Percentiles rank a stretch among this genome's conserved stretches.
These are phyloP conservation scores for Phaffia rhodozyma DNA, from an alignment of 1,284 basidiomycete species.

Conservation along the genomic window DNA sequence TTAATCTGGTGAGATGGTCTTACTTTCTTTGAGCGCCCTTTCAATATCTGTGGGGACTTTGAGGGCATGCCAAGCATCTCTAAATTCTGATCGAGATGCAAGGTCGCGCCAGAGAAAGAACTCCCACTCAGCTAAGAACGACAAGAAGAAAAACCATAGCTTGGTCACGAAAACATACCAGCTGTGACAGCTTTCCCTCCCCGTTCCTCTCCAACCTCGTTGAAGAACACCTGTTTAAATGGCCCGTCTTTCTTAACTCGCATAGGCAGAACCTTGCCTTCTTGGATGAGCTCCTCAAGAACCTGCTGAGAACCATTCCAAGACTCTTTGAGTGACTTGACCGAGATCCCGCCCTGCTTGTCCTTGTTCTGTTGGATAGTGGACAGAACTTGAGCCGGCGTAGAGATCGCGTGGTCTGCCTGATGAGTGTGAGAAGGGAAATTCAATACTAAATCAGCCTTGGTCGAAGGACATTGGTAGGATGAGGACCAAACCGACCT, in stretches of 20 bases:
- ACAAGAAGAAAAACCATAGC: slow-evolving; percentile 1
- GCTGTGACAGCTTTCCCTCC: slow-evolving; percentile 63
- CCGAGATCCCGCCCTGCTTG: slow-evolving; percentile 68
- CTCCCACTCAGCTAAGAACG: slow-evolving; percentile 3
- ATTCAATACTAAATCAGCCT: not conserved
- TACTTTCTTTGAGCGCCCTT: slow-evolving; percentile 49
- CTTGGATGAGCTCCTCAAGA: slow-evolving; percentile 72
- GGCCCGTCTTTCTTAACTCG: slow-evolving; percentile 71
- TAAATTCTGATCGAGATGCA: slow-evolving; percentile 50
- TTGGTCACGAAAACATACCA: slow-evolving; percentile 41
- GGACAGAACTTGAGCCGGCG: slow-evolving; percentile 63
- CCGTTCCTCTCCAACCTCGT: slow-evolving; percentile 66
- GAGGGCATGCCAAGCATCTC: slow-evolving; percentile 69
- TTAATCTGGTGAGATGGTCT: slow-evolving; percentile 57
- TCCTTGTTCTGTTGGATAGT: slow-evolving; percentile 68
- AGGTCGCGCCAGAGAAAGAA: not conserved
- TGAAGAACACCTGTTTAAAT: slow-evolving; percentile 80
- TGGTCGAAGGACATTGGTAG: not conserved
- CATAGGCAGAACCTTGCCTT: slow-evolving; percentile 74
- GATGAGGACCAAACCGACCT: slow-evolving; percentile 42
- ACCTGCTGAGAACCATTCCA: slow-evolving; percentile 74
- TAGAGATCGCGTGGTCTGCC: slow-evolving; percentile 78
- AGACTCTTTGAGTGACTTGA: slow-evolving; percentile 70
- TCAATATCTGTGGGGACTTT: slow-evolving; percentile 47
- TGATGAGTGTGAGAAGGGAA: slow-evolving; percentile 27